phyloP scores from a whole-genome alignment of 2,329 filamentous ascomycete species.

The Xylariaceae sp. region DNA sequence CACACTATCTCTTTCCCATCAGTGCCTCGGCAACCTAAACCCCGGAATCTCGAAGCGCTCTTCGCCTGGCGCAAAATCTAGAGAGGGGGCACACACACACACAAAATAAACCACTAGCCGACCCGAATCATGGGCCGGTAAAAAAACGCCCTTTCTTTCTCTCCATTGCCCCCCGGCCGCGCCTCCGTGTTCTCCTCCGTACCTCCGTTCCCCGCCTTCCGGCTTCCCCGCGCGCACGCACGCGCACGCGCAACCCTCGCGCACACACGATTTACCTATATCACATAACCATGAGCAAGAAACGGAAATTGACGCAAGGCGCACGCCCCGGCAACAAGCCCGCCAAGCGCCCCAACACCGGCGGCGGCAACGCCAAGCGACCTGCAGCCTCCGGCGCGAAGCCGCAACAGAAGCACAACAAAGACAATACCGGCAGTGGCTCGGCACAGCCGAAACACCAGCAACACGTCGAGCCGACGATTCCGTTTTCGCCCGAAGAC shows the following conservation, averaged over 20 bases:
- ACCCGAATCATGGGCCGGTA: conserved; percentile 23
- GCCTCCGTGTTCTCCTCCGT: conserved; percentile 5
- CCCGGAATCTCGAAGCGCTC: neutral
- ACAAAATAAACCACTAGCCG: neutral
- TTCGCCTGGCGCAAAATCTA: neutral
- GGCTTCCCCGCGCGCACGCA: too few species aligned
- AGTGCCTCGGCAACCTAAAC: neutral
- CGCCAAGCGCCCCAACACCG: conserved; percentile 12
- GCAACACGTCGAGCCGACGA: conserved; percentile 42
- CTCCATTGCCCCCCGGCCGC: neutral
- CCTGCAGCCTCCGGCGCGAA: conserved; percentile 2
- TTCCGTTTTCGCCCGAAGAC: conserved; percentile 63
- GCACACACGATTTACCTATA: too few species aligned
- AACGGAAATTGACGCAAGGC: conserved; percentile 30
- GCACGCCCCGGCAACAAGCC: conserved; percentile 17
- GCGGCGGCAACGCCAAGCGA: conserved; percentile 10
- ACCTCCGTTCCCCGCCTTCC: too few species aligned
- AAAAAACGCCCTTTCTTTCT: neutral
- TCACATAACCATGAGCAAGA: conserved; percentile 39
- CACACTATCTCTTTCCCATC: neutral
- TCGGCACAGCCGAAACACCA: conserved; percentile 26
- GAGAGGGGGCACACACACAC: too few species aligned
- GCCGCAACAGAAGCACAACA: conserved; percentile 15
- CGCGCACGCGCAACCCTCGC: too few species aligned
- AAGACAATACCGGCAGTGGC: conserved; percentile 9